Base-by-base conservation (phyloP, 805 yeast species). In the Starmera pachycereana region DNA sequence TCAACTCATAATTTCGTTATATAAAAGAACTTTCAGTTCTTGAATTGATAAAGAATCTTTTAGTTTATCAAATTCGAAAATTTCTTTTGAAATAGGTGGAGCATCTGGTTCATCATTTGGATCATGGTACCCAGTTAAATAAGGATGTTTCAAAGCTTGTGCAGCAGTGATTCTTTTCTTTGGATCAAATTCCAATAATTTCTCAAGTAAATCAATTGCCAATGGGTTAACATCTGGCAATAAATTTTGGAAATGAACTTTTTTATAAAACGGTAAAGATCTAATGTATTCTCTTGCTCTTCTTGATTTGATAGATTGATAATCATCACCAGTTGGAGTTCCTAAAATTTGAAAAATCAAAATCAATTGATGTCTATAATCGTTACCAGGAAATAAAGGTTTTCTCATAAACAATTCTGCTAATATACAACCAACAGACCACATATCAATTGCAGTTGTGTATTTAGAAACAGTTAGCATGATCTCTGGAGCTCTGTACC, bases 401-500 rank as follows among this genome's bases (percentile, higher is more conserved):
- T 79, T 69, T 10, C 95, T 92, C 33, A 81, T 70, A 19, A 90
- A 65, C 75, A 90, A 74, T 57, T 90, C 97, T 0, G 96, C 97
- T 41, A 90, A 66, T 32, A 90, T 90, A 62, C 97, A 90, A 5
- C 97, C 97, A 18, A 88, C 95, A 2, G 95, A 82, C 97, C 97
- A 90, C 29, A 90, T 78, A 61, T 90, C 97, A 54, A 90, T 90
- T 30, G 96, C 96, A 32, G 90, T 84, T 22, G 96, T 84, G 63
- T 90, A 90, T 53, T 83, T 86, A 47, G 88, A 90, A 52, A 89
- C 87, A 12, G 96, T 87, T 37, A 90, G 71, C 97, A 90, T 90
- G 57, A 90, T 88, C 53, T 90, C 97, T 0, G 97, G 97, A 1
- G 97, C 97, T 41, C 97, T 70, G 61, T 90, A 90, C 97, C 97